phyloP scores from a whole-genome alignment of 345 rosid species.

The Clarkia xantiana region DNA sequence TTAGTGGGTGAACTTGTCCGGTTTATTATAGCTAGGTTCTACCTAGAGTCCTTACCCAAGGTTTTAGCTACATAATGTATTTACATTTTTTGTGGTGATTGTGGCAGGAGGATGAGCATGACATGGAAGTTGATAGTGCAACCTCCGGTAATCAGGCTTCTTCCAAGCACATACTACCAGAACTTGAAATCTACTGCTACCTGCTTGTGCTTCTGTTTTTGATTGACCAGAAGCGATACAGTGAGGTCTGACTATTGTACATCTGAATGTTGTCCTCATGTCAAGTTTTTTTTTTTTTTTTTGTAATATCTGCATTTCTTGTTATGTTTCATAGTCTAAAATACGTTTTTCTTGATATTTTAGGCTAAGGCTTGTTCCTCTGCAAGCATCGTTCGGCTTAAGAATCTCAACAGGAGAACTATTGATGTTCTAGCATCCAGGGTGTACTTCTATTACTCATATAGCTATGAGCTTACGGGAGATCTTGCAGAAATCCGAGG shows the following conservation, averaged over 20 bases:
- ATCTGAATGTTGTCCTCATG: not conserved
- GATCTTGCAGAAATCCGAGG: constrained; percentile 81
- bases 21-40: too few relatives aligned
- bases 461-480: constrained; percentile 61
- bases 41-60: too few relatives aligned
- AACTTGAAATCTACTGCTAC: constrained; percentile 64
- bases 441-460: constrained; percentile 63
- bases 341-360: constrained; percentile 1
- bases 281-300: not conserved
- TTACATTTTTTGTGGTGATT: not conserved
- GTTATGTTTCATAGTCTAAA: constrained; percentile 2
- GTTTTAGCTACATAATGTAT: too few relatives aligned
- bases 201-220: constrained; percentile 61
- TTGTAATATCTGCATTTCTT: not conserved
- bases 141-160: constrained; percentile 37
- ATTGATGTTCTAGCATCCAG: constrained; percentile 72
- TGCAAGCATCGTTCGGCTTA: constrained; percentile 56
- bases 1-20: too few relatives aligned
- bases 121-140: constrained; percentile 84
- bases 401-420: constrained; percentile 58
- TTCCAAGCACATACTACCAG: constrained; percentile 43
- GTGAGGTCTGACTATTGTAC: constrained; percentile 25
- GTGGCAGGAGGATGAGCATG: constrained; percentile 54
- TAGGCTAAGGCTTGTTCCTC: constrained; percentile 89
- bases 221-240: constrained; percentile 62